A percentile compares a stretch with the other conserved stretches of the same genome.
phyloP scores from a whole-genome alignment of 2,329 filamentous ascomycete genomes.

The Xylariaceae sp. region DNA sequence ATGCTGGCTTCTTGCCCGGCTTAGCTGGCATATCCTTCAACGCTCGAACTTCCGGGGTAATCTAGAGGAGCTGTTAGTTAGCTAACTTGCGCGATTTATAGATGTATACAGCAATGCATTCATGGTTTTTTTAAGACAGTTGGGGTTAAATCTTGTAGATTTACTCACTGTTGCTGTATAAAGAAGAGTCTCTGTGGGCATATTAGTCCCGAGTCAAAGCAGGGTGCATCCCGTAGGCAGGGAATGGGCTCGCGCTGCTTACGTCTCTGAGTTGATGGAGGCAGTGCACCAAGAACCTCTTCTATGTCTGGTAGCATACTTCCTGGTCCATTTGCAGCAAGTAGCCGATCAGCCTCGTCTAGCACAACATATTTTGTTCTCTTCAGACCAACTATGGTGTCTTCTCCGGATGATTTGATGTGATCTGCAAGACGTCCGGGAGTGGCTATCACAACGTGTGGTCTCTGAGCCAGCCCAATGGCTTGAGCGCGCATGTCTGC shows the following conservation, averaged over 20 bases:
- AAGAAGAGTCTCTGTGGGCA: constrained; percentile 66
- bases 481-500: constrained; percentile 91
- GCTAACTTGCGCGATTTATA: too few species aligned
- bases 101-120: too few species aligned
- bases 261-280: constrained; percentile 70
- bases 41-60: constrained; percentile 87
- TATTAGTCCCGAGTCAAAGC: neutral
- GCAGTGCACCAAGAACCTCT: constrained; percentile 79
- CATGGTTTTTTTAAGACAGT: neutral
- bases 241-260: constrained; percentile 4
- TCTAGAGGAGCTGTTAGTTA: constrained; percentile 24
- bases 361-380: constrained; percentile 84
- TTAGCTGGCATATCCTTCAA: constrained; percentile 74
- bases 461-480: constrained; percentile 74
- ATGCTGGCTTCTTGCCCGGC: constrained; percentile 71
- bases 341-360: constrained; percentile 89
- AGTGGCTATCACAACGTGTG: constrained; percentile 92
- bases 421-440: constrained; percentile 92
- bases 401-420: constrained; percentile 84
- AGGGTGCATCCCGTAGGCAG: too few species aligned
- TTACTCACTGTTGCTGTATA: constrained; percentile 75
- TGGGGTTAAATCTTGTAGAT: neutral
- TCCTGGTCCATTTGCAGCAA: constrained; percentile 69
- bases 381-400: constrained; percentile 79
- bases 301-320: constrained; percentile 95